Base-by-base conservation (phyloP, 2,329 filamentous ascomycete genomes). In the Alternaria triticina region DNA sequence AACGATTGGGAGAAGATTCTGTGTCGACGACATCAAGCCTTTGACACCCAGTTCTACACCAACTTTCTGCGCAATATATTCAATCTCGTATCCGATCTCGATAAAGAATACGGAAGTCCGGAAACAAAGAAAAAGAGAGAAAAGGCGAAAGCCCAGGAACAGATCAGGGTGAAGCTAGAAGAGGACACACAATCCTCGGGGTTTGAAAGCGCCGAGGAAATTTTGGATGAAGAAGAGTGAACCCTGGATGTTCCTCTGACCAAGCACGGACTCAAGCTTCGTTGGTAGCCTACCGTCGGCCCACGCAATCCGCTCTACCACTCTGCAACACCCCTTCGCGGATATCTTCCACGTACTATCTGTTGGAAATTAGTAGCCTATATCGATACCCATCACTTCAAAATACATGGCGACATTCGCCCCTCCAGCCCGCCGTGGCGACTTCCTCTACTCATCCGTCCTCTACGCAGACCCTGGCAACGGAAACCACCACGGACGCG, bases 391-490 rank as follows among this genome's bases (percentile, higher is more conserved):
- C 5, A 47, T 8, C 3, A 9, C 30, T 6, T 2, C 2, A 30
- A 43, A 4, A 15, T 40, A 20, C 13, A 59, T 76, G 74, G 28
- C 71, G 10, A 56, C 54, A n/a, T 74, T 77, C 51, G 77, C 75
- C 1, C 63, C 74, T n/a, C 77, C 75, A 10, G 66, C 72, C 20
- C 64, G 61, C 23, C 69, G 69, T 23, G 74, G 69, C 43, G 64
- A 69, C 36, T 79, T 79, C 54, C 43, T 72, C 25, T 79, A 74
- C 62, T 73, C 72, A 27, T 74, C 70, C 4, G 49, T 74, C 43
- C 66, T 79, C 11, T 76, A 73, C 59, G 75, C 72, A 43, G 74
- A 79, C 23, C 67, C 68, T 9, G 76, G 77, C 22, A 74, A 76
- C 46, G 49, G 65, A n/a, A 76, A 77, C 30, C 72, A 71, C 13